These are phyloP conservation scores for Pestalotiopsis sp. DNA, from an alignment of 2,329 filamentous ascomycete species.

Conservation along the genomic window DNA sequence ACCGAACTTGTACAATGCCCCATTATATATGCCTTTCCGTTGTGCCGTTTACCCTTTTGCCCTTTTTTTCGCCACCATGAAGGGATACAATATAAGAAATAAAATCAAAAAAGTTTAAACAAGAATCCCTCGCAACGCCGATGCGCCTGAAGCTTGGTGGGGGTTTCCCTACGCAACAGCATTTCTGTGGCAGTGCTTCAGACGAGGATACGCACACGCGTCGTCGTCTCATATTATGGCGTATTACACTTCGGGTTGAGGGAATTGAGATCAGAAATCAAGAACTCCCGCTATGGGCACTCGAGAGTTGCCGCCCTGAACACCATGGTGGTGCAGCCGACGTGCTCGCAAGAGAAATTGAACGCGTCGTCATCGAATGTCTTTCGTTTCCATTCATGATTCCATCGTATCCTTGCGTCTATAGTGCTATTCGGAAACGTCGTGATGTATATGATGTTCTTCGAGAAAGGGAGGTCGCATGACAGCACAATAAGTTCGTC, in stretches of 20 bases:
- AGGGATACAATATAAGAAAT: conserved; percentile 2
- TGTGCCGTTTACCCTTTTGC: conserved; percentile 13
- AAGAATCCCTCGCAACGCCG: conserved; percentile 1
- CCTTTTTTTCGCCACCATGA: conserved; percentile 5
- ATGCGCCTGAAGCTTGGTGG: neutral
- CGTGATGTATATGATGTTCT: neutral
- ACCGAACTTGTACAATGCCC: conserved; percentile 12
- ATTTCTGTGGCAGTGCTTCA: neutral
- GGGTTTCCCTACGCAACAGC: neutral
- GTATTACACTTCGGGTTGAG: neutral
- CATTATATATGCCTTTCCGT: conserved; percentile 5
- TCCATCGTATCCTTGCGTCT: conserved; percentile 2
- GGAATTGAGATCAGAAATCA: neutral
- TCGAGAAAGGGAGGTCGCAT: neutral
- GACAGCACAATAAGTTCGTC: neutral
- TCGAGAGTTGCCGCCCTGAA: neutral
- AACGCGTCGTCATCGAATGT: neutral
- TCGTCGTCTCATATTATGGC: neutral
- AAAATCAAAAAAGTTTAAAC: neutral
- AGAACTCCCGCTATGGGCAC: neutral
- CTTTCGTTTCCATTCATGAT: neutral
- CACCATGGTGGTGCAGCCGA: neutral
- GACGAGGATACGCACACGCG: neutral
- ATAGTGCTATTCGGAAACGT: neutral
- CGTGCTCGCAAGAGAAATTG: neutral